A percentile compares a stretch with the other conserved stretches of the same genome.
Conservation (phyloP, 495 filamentous ascomycete species). For the Paragyromitra xinjiangensis region DNA sequence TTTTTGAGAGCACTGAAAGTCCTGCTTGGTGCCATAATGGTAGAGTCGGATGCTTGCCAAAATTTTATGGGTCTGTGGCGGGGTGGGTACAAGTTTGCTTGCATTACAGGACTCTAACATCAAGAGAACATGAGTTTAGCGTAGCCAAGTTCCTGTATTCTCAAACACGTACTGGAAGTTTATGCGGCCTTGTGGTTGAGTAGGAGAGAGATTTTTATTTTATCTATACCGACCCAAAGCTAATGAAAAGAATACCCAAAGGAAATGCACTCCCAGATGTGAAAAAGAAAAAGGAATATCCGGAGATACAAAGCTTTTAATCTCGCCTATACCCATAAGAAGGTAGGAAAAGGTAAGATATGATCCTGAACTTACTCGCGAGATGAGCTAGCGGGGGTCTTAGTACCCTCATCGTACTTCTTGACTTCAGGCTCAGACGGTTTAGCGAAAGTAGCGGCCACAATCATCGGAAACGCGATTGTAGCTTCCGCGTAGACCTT, state of each 20-base stretch:
- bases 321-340: neutral
- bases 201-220: conserved; percentile 20
- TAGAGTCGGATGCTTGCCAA: too few relatives aligned
- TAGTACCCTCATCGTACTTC: neutral
- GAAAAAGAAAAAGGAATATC: neutral
- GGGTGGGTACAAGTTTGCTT: neutral
- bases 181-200: neutral
- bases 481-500: conserved; percentile 93
- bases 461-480: conserved; percentile 89
- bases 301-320: neutral
- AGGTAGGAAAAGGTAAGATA: neutral
- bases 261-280: conserved; percentile 6
- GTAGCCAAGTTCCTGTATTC: neutral
- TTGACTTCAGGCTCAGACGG: neutral
- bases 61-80: too few relatives aligned
- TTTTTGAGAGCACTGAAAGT: neutral
- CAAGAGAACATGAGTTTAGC: neutral
- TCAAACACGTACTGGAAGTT: neutral
- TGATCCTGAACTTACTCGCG: neutral
- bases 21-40: too few relatives aligned
- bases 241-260: neutral
- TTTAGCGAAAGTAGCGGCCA: conserved; percentile 77
- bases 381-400: neutral
- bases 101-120: neutral
- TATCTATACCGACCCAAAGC: neutral